Percentiles rank a stretch among this genome's conserved stretches.
phyloP scores from a whole-genome alignment of 345 rosid genomes.

The Bruguiera sexangula region DNA sequence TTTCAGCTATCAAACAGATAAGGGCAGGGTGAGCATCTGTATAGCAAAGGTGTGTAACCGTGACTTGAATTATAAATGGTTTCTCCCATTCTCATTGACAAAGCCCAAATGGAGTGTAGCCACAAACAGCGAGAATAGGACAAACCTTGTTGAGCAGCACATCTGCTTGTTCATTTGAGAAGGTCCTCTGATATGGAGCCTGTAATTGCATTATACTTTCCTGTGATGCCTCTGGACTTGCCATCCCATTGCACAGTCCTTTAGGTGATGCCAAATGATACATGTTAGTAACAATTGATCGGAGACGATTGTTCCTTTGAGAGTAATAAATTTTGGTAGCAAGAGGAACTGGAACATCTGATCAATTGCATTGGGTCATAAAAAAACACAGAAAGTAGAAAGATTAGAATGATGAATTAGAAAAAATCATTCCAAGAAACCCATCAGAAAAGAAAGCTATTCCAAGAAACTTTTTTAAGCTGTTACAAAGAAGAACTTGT shows the following conservation, averaged over 20 bases:
- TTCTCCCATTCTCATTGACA: not conserved
- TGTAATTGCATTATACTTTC: slow-evolving; percentile 16
- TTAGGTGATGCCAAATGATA: slow-evolving; percentile 25
- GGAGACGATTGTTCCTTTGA: slow-evolving; percentile 42
- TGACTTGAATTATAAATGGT: not conserved
- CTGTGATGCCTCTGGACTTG: slow-evolving; percentile 22
- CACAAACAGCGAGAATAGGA: not conserved
- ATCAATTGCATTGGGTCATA: slow-evolving; percentile 8
- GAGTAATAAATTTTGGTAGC: slow-evolving; percentile 56
- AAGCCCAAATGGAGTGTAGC: not conserved
- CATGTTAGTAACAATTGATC: slow-evolving; percentile 32
- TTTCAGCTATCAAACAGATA: not conserved
- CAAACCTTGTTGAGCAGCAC: slow-evolving; percentile 29
- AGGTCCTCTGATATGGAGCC: slow-evolving; percentile 24
- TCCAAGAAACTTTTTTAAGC: slow-evolving; percentile 8
- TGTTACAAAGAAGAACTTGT: not conserved
- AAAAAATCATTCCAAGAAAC: slow-evolving; percentile 2
- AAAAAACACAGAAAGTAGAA: slow-evolving; percentile 5
- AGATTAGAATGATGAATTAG: slow-evolving; percentile 8
- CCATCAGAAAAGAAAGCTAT: too few relatives aligned
- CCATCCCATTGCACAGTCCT: slow-evolving; percentile 16
- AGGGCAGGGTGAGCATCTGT: too few relatives aligned
- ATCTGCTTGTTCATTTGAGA: slow-evolving; percentile 23
- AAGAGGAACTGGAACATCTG: slow-evolving; percentile 49
- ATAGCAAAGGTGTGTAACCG: not conserved